phyloP scores from a whole-genome alignment of 148 eudicot species.

The Spergularia bocconei region DNA sequence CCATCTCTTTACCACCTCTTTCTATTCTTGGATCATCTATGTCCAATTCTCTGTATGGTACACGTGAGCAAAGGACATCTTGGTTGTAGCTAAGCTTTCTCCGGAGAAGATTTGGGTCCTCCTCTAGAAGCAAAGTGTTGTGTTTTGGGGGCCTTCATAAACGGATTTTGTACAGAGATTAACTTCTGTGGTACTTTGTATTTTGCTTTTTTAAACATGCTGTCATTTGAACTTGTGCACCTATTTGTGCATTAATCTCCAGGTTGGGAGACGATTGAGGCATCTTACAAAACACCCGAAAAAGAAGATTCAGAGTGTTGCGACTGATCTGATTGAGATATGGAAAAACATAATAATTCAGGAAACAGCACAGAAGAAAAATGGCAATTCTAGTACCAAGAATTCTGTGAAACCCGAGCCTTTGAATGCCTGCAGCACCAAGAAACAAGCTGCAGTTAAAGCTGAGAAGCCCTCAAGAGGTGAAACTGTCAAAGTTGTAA shows the following conservation, averaged over 20 bases:
- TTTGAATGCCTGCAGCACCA: conserved; percentile 21
- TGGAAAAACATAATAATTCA: conserved; percentile 64
- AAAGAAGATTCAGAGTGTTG: conserved; percentile 51
- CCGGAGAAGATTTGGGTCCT: too few species aligned
- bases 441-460: conserved; percentile 34
- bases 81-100: background rate
- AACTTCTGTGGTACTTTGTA: conserved; percentile 9
- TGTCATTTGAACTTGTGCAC: conserved; percentile 8
- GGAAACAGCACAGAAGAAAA: conserved; percentile 50
- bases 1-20: background rate
- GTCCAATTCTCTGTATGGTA: background rate
- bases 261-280: conserved; percentile 71
- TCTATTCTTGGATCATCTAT: background rate
- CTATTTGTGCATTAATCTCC: conserved; percentile 16
- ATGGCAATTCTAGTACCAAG: conserved; percentile 31
- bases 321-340: conserved; percentile 50
- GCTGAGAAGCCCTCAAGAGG: conserved; percentile 26
- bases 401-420: conserved; percentile 32
- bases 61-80: background rate
- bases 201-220: background rate
- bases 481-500: conserved; percentile 29
- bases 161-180: background rate
- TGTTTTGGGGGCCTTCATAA: too few species aligned
- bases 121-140: too few species aligned
- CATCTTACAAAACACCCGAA: conserved; percentile 66